Percentiles rank a stretch among this genome's conserved stretches.
Evolutionary conservation across 352 stramenopile genomes (phyloP).

Genomic region (Pythium pectinolyticum): DNA sequence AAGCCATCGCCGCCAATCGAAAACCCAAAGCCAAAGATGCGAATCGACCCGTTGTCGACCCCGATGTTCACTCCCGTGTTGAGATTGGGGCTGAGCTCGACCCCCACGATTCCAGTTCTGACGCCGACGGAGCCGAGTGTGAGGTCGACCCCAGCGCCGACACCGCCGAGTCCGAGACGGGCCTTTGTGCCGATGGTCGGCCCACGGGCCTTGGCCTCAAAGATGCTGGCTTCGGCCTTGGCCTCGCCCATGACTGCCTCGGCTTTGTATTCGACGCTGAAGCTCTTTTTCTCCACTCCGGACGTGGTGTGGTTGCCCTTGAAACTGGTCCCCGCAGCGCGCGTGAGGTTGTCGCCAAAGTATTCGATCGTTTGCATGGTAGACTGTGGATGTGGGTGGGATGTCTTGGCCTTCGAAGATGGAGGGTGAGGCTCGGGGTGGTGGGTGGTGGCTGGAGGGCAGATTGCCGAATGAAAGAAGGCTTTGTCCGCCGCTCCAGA

Average conservation of each 20-base stretch:
- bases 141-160: not conserved
- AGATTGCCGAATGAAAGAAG: too few relatives aligned
- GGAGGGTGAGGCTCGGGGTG: too few relatives aligned
- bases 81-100: not conserved
- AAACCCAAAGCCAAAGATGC: not conserved
- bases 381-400: too few relatives aligned
- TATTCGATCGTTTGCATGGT: too few relatives aligned
- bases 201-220: not conserved
- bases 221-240: not conserved
- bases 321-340: too few relatives aligned
- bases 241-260: not conserved
- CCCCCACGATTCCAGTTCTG: not conserved
- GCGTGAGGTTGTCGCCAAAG: too few relatives aligned
- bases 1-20: not conserved
- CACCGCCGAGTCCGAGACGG: not conserved
- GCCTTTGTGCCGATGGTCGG: not conserved
- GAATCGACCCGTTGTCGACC: not conserved
- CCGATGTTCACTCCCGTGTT: not conserved
- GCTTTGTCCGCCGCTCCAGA: too few relatives aligned
- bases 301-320: not conserved
- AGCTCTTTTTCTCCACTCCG: not conserved
- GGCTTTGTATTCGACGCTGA: not conserved
- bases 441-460: too few relatives aligned
- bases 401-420: too few relatives aligned
- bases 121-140: not conserved